Conservation (phyloP, 106 monocot genomes). For the Amphibolis antarctica region DNA sequence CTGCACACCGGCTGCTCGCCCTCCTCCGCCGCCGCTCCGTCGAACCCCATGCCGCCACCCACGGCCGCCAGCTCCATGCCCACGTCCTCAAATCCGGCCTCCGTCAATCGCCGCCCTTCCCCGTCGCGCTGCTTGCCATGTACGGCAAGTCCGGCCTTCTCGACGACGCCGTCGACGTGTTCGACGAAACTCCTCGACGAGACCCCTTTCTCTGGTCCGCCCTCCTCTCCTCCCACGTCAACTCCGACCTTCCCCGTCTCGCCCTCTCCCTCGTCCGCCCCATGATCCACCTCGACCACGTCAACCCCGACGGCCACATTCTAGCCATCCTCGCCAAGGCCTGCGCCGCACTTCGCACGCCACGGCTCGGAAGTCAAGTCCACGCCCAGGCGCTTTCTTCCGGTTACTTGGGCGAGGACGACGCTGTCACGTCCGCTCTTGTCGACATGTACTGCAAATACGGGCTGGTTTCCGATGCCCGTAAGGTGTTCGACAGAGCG, state of each 20-base stretch:
- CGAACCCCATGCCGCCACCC: conserved; percentile 1
- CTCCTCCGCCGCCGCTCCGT: conserved; percentile 33
- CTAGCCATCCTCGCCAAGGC: conserved; percentile 51
- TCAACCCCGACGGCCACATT: conserved; percentile 41
- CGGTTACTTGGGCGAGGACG: conserved; percentile 27
- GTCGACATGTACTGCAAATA: conserved; percentile 79
- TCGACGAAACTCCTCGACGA: conserved; percentile 44
- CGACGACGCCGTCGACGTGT: conserved; percentile 28
- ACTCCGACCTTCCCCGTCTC: conserved; percentile 16
- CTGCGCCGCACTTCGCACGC: conserved; percentile 24
- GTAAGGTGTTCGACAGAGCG: conserved; percentile 57
- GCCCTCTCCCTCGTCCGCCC: conserved; percentile 35
- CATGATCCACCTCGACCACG: conserved; percentile 19
- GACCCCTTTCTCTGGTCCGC: conserved; percentile 37
- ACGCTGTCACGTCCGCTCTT: conserved; percentile 55
- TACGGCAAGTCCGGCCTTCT: conserved; percentile 35
- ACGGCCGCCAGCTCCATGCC: conserved; percentile 34
- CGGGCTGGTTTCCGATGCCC: conserved; percentile 32
- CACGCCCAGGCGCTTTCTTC: conserved; percentile 37
- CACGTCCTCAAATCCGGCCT: conserved; percentile 39
- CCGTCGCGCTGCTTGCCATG: conserved; percentile 29
- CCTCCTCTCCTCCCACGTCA: conserved; percentile 38
- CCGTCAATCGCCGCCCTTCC: conserved; percentile 19
- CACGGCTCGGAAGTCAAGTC: conserved; percentile 41
- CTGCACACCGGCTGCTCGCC: conserved; percentile 11